Evolutionary conservation across 495 filamentous ascomycete species (phyloP).

Genomic region (Podospora pseudocomata): DNA sequence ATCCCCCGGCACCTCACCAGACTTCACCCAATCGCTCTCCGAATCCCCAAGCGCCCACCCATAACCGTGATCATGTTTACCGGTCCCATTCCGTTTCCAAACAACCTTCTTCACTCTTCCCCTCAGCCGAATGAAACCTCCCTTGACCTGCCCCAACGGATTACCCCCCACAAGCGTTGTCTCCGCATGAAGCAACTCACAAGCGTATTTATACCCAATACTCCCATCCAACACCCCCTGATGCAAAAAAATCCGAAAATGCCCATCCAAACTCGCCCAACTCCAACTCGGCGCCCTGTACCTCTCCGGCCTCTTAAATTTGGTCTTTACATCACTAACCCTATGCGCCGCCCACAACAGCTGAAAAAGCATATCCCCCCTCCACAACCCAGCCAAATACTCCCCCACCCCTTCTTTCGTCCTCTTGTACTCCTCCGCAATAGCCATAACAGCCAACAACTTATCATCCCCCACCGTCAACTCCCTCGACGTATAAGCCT

Average conservation of each 20-base stretch:
- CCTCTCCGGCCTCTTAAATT: background rate
- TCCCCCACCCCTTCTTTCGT: background rate
- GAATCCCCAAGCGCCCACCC: background rate
- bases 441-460: background rate
- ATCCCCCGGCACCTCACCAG: background rate
- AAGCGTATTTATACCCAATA: background rate
- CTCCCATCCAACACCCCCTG: background rate
- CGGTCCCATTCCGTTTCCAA: background rate
- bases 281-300: background rate
- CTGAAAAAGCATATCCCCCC: background rate
- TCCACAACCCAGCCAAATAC: background rate
- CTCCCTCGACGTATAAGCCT: background rate
- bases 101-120: background rate
- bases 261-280: background rate
- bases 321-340: background rate
- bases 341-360: background rate
- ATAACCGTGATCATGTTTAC: background rate
- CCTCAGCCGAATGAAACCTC: background rate
- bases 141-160: background rate
- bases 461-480: background rate
- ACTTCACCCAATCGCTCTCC: background rate
- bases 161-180: background rate
- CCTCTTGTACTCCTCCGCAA: conserved; percentile 1
- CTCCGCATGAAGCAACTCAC: background rate
- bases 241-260: background rate